phyloP scores from a whole-genome alignment of 257 asterid species.

The Perilla frutescens region DNA sequence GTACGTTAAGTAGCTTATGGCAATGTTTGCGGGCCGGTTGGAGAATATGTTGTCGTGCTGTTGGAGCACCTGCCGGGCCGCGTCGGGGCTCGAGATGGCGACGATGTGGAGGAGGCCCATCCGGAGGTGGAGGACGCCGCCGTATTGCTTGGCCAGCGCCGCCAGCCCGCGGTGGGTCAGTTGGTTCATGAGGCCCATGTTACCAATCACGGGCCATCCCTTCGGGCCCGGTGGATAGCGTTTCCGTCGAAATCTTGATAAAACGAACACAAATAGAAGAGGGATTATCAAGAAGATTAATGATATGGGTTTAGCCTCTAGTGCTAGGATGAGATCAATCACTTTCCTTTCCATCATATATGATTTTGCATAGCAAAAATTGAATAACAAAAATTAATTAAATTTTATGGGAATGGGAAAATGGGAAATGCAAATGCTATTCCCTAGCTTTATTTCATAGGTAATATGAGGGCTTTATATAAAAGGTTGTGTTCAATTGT shows the following conservation, averaged over 20 bases:
- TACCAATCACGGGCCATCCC: constrained; percentile 85
- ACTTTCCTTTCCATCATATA: constrained; percentile 32
- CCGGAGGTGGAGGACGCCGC: constrained; percentile 71
- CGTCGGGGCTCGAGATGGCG: constrained; percentile 67
- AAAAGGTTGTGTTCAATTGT: background rate
- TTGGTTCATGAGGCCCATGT: constrained; percentile 64
- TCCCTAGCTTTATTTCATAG: background rate
- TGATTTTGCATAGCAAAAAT: background rate
- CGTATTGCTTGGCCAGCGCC: constrained; percentile 64
- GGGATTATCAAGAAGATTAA: constrained; percentile 40
- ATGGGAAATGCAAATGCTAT: background rate
- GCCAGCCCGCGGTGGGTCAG: constrained; percentile 89
- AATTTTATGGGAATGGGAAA: background rate
- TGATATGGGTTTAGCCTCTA: constrained; percentile 35
- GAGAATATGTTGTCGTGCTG: constrained; percentile 80
- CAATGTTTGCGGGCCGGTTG: constrained; percentile 78
- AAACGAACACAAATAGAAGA: constrained; percentile 26
- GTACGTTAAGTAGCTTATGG: constrained; percentile 74
- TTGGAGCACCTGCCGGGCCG: constrained; percentile 83
- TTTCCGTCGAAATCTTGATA: constrained; percentile 48
- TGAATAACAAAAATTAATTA: no score
- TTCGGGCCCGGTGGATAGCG: constrained; percentile 86
- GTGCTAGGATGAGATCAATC: constrained; percentile 29
- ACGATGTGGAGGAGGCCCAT: constrained; percentile 67
- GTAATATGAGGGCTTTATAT: background rate